Evolutionary conservation across 2,329 filamentous ascomycete species (phyloP), one percentile per base, ranked within the genome.

Genomic region (Chaetomium strumarium): DNA sequence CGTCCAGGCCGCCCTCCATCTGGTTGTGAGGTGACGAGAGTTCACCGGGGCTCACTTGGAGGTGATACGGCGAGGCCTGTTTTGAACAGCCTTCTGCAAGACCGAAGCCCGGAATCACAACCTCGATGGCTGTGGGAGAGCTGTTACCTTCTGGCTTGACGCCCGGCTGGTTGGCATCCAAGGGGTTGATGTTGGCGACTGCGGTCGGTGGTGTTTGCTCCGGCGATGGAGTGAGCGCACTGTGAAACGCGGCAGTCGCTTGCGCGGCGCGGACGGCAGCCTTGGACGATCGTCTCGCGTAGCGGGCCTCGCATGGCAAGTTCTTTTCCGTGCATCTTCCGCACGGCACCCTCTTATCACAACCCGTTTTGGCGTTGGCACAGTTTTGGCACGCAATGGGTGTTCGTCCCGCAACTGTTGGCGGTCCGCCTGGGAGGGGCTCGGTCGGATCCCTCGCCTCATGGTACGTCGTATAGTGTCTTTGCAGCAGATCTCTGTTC

Each of bases 381-480:
- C 75, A 78, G 55, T 74, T 74, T 40, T 70, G 66, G 61, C 75
- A 78, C 3, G 75, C 74, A 56, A 78, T 78, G 5, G 72, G 72
- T 10, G 70, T 73, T 42, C 68, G 64, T 60, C 66, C 73, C 58
- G 67, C 68, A 12, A 75, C 62, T 0, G 71, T 71, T 4, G 70
- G 69, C 3, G 73, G 64, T n/a, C 70, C 70, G 13, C 71, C 74
- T 0, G 73, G 68, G 10, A 70, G 60, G 2, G 72, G 68, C 41
- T 75, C 73, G 68, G 73, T 71, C 0, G 72, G 70, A 47, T 76
- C 73, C 60, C 70, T 69, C 7, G 68, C 69, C 62, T 77, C 73
- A 65, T 79, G 77, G 55, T 78, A 79, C 29, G 75, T 77, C 3
- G 70, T 68, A 52, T 77, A 70, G 52, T 79, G 76, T 60, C 76